Conservation (phyloP, 2,329 filamentous ascomycete genomes). For the Dothistroma septosporum region DNA sequence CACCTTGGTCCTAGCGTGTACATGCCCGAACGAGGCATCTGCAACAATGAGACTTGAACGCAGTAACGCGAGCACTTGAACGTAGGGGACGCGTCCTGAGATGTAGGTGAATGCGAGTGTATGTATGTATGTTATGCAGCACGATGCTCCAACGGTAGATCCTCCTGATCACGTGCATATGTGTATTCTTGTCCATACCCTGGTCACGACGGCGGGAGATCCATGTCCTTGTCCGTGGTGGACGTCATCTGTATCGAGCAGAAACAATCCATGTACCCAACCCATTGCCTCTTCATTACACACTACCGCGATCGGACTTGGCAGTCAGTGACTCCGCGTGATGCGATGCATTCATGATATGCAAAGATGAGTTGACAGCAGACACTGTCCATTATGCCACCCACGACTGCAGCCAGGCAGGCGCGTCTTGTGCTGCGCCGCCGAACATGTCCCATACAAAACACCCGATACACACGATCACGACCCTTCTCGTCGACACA, state of each 20-base stretch:
- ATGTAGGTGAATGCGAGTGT: background rate
- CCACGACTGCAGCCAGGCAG: background rate
- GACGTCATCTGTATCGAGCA: background rate
- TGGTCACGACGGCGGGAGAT: background rate
- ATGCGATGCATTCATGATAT: background rate
- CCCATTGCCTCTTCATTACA: background rate
- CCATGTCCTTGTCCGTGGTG: background rate
- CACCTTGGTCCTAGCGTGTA: background rate
- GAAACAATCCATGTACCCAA: background rate
- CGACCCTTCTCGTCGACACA: slow-evolving; percentile 15
- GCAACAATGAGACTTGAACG: background rate
- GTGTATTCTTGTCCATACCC: background rate
- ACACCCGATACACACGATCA: slow-evolving; percentile 2
- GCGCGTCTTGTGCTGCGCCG: slow-evolving; percentile 1
- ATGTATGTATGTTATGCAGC: background rate
- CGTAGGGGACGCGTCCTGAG: background rate
- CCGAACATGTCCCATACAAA: background rate
- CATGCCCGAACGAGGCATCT: background rate
- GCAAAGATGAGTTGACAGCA: background rate
- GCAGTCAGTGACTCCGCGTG: background rate
- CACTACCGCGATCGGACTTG: background rate
- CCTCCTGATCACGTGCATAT: background rate
- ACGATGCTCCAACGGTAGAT: background rate
- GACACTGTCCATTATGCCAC: background rate
- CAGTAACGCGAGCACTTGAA: background rate